Conservation (phyloP, 2,329 filamentous ascomycete genomes). For the Pyrenochaeta sp. region DNA sequence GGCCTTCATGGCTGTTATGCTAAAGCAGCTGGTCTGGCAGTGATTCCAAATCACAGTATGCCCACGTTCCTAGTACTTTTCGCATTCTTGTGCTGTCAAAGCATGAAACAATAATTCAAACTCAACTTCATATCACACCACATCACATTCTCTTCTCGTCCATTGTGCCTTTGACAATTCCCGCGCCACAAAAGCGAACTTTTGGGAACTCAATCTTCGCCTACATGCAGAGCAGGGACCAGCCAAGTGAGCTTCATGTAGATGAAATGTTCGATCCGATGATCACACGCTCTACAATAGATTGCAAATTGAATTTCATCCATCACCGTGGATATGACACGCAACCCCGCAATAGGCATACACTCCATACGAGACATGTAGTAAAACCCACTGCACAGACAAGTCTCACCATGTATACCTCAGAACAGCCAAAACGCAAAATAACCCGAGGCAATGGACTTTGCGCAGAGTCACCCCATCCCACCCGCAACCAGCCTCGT, state of each 20-base stretch:
- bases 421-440: not conserved
- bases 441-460: not conserved
- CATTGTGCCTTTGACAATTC: not conserved
- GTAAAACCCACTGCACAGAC: not conserved
- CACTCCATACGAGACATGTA: not conserved
- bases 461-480: not conserved
- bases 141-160: not conserved
- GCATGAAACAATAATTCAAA: not conserved
- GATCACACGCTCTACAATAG: not conserved
- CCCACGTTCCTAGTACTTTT: conserved; percentile 1
- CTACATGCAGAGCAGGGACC: not conserved
- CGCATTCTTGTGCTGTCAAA: not conserved
- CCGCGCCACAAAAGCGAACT: not conserved
- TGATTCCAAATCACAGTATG: conserved; percentile 14
- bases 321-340: not conserved
- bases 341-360: not conserved
- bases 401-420: not conserved
- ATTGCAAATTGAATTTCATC: not conserved
- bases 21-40: conserved; percentile 12
- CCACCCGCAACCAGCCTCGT: not conserved
- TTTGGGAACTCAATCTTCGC: not conserved
- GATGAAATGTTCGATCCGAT: conserved; percentile 3
- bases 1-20: conserved; percentile 9
- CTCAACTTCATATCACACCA: not conserved
- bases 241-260: not conserved